A percentile compares a stretch with the other conserved stretches of the same genome.
phyloP scores from a whole-genome alignment of 2,329 filamentous ascomycete species.

The Moelleriella libera region DNA sequence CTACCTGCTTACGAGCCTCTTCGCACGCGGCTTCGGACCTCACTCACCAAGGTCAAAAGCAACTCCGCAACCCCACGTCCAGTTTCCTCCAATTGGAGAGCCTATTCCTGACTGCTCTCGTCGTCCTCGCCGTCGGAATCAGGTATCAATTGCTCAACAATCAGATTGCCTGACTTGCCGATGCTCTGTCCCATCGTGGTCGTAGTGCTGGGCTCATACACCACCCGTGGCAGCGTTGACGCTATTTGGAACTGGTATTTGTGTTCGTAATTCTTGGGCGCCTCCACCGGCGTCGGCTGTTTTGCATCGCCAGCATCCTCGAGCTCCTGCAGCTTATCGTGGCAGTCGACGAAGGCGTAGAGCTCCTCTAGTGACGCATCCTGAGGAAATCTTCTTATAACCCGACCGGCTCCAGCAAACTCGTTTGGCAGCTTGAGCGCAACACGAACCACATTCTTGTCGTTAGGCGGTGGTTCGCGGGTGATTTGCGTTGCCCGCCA shows the following conservation, averaged over 20 bases:
- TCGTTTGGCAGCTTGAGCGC: conserved; percentile 48
- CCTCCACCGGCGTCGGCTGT: neutral
- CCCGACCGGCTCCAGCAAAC: conserved; percentile 47
- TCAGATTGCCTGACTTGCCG: conserved; percentile 72
- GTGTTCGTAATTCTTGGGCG: conserved; percentile 47
- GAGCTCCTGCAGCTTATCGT: conserved; percentile 50
- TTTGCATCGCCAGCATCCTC: conserved; percentile 17
- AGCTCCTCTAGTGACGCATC: conserved; percentile 71
- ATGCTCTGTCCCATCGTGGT: conserved; percentile 59
- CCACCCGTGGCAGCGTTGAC: conserved; percentile 69
- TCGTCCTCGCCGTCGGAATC: conserved; percentile 21
- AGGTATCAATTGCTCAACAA: conserved; percentile 53
- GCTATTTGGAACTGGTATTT: conserved; percentile 76
- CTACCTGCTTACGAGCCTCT: too few relatives aligned
- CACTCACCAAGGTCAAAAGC: too few relatives aligned
- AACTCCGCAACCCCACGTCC: too few relatives aligned
- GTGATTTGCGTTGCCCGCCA: conserved; percentile 62
- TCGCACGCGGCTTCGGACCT: too few relatives aligned
- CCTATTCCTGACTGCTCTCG: conserved; percentile 8
- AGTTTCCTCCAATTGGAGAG: too few relatives aligned
- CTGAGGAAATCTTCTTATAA: conserved; percentile 60
- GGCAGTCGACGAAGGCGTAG: conserved; percentile 93
- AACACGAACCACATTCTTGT: conserved; percentile 59
- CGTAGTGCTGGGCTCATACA: conserved; percentile 55
- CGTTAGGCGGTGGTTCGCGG: conserved; percentile 48